Evolutionary conservation across 768 basidiomycete genomes (phyloP).

Genomic region (Tricholoma hemisulphureum): DNA sequence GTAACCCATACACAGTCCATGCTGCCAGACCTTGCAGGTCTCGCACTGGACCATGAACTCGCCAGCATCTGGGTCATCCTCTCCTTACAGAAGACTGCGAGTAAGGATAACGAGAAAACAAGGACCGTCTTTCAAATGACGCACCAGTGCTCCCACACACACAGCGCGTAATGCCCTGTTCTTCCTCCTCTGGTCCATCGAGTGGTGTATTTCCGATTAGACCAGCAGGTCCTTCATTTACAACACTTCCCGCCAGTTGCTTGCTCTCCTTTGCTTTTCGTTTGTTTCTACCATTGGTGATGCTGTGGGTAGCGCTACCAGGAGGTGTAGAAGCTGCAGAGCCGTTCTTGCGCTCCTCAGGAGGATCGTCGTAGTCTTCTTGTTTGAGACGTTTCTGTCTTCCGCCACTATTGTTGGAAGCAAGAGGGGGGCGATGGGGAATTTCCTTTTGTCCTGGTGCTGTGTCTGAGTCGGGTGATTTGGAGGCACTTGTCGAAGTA

Average conservation of each 20-base stretch:
- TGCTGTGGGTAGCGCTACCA: constrained; percentile 25
- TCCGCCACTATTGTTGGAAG: constrained; percentile 38
- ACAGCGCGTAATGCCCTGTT: constrained; percentile 73
- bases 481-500: constrained; percentile 63
- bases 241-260: constrained; percentile 20
- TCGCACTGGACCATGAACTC: constrained; percentile 99
- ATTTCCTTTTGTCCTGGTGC: constrained; percentile 50
- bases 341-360: constrained; percentile 53
- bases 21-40: constrained; percentile 97
- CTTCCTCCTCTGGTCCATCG: constrained; percentile 56
- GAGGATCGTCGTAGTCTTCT: constrained; percentile 66
- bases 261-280: constrained; percentile 64
- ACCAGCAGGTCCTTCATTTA: constrained; percentile 24
- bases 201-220: constrained; percentile 35
- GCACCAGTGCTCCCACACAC: constrained; percentile 80
- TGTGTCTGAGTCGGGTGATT: constrained; percentile 72
- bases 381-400: constrained; percentile 66
- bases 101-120: constrained; percentile 22
- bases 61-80: constrained; percentile 79
- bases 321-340: constrained; percentile 34
- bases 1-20: constrained; percentile 94
- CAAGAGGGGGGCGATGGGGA: constrained; percentile 40
- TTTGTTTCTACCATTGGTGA: constrained; percentile 43
- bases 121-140: constrained; percentile 24
- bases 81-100: constrained; percentile 36